These are phyloP conservation scores for Kondoa malvinella DNA, from an alignment of 768 basidiomycete species.

Conservation along the genomic window DNA sequence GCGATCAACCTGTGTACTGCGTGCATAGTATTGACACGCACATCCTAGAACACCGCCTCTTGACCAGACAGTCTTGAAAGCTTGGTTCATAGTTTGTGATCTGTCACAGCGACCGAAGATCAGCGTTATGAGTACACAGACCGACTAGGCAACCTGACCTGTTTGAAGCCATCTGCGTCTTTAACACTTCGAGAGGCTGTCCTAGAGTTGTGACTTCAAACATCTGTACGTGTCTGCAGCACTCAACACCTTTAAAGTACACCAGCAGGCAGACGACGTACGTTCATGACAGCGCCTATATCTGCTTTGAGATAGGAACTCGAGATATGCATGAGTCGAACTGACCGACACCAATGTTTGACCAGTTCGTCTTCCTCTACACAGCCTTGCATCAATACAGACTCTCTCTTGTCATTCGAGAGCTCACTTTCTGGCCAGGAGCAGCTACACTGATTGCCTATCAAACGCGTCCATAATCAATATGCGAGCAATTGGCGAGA, in stretches of 20 bases:
- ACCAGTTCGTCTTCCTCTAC: background rate
- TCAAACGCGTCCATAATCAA: too few species aligned
- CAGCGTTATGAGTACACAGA: background rate
- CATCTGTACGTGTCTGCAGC: slow-evolving; percentile 55
- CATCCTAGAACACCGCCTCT: slow-evolving; percentile 72
- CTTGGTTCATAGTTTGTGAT: slow-evolving; percentile 71
- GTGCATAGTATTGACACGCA: slow-evolving; percentile 10
- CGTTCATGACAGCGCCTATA: background rate
- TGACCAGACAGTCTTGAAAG: slow-evolving; percentile 68
- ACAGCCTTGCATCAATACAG: too few species aligned
- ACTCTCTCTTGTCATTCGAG: too few species aligned
- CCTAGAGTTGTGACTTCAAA: slow-evolving; percentile 87
- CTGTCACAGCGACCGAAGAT: slow-evolving; percentile 1
- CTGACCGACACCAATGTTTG: background rate
- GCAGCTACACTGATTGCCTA: too few species aligned
- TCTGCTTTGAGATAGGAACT: too few species aligned
- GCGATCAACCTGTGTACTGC: background rate
- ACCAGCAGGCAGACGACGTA: background rate
- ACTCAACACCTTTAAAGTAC: background rate
- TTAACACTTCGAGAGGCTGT: slow-evolving; percentile 91
- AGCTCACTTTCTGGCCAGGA: too few species aligned
- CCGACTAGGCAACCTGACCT: slow-evolving; percentile 36
- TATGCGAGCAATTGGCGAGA: too few species aligned
- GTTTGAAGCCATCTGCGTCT: slow-evolving; percentile 99
- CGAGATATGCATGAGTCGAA: too few species aligned